These are phyloP conservation scores for Apiospora saccharicola DNA, from an alignment of 2,329 filamentous ascomycete genomes.

Conservation along the genomic window DNA sequence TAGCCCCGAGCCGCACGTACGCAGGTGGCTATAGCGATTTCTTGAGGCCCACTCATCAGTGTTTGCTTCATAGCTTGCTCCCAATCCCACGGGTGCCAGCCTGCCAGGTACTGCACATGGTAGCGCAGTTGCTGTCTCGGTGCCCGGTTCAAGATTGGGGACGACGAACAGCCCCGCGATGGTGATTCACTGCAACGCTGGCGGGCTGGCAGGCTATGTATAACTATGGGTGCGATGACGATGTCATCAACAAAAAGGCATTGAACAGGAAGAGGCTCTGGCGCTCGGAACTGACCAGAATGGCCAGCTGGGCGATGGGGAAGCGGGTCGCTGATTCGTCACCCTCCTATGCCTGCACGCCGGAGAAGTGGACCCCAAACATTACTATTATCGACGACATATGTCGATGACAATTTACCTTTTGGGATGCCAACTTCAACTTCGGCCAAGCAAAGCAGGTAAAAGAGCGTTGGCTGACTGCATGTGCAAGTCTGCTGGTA, in stretches of 20 bases:
- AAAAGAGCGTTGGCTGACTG: neutral
- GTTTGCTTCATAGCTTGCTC: neutral
- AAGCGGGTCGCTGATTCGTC: constrained; percentile 21
- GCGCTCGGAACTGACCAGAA: constrained; percentile 6
- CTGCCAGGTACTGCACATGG: neutral
- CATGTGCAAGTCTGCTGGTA: neutral
- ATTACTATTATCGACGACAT: neutral
- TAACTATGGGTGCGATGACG: constrained; percentile 13
- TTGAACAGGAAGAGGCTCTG: constrained; percentile 20
- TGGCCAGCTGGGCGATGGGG: constrained; percentile 8
- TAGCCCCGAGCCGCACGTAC: constrained; percentile 10
- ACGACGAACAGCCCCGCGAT: constrained; percentile 11
- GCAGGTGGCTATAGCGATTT: neutral
- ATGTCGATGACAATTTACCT: constrained; percentile 21
- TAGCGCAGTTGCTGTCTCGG: neutral
- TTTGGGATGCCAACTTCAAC: neutral
- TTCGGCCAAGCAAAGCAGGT: neutral
- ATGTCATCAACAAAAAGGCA: constrained; percentile 12
- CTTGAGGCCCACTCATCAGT: neutral
- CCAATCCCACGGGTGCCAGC: neutral
- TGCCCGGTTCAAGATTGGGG: neutral
- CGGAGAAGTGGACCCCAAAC: neutral
- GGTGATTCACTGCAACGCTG: constrained; percentile 15
- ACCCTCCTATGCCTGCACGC: constrained; percentile 1
- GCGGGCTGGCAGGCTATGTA: neutral